These are phyloP conservation scores for Pichia nanzhaoensis DNA, from an alignment of 805 yeast genomes.

Conservation along the genomic window DNA sequence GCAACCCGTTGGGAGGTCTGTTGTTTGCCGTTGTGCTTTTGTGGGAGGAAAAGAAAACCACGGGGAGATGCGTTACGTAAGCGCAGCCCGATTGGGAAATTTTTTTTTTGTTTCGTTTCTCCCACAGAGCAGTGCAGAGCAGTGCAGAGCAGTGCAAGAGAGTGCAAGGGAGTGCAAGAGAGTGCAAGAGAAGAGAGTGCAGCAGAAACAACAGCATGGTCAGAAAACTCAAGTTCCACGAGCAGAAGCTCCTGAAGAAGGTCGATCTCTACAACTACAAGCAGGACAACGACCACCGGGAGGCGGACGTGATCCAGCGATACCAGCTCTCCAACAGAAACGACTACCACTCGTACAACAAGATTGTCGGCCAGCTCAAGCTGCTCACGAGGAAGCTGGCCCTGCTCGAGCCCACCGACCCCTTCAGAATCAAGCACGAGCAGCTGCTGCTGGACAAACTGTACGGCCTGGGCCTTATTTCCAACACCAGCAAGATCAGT, in stretches of 20 bases:
- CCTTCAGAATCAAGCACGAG: constrained; percentile 83
- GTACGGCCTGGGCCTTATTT: constrained; percentile 78
- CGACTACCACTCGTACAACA: constrained; percentile 92
- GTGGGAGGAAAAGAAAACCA: too few species aligned
- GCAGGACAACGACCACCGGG: constrained; percentile 91
- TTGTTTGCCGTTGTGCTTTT: too few species aligned
- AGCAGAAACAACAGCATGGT: constrained; percentile 47
- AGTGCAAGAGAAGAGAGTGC: not conserved
- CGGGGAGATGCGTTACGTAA: too few species aligned
- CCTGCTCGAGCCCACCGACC: constrained; percentile 78
- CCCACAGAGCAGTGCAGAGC: too few species aligned
- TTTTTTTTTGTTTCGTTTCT: too few species aligned
- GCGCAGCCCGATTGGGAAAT: too few species aligned
- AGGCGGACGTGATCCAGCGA: constrained; percentile 91
- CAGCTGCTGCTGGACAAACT: constrained; percentile 81
- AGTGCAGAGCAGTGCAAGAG: too few species aligned
- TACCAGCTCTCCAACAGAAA: constrained; percentile 93
- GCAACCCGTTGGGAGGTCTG: too few species aligned
- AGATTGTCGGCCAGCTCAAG: constrained; percentile 85
- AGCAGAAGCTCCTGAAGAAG: constrained; percentile 87
- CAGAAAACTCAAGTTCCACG: constrained; percentile 87
- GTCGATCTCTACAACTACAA: constrained; percentile 98
- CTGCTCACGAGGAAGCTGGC: constrained; percentile 83
- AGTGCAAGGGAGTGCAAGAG: not conserved
- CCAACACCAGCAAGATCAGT: constrained; percentile 84